These are phyloP conservation scores for Porodaedalea pini DNA, from an alignment of 1,284 basidiomycete genomes.

Conservation along the genomic window DNA sequence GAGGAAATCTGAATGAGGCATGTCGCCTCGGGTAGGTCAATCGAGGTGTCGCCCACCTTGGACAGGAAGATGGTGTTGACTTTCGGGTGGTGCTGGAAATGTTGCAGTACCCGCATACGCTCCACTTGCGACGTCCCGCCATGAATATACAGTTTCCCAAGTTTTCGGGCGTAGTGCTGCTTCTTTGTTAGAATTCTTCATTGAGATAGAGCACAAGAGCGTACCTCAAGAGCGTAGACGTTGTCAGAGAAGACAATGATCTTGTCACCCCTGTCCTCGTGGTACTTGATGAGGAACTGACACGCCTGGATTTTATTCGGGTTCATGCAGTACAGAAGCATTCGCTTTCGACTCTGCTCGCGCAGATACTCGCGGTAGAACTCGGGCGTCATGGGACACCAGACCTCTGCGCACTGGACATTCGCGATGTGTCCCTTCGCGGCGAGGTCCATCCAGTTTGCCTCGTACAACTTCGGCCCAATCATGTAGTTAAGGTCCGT, in stretches of 20 bases:
- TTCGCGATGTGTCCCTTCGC: constrained; percentile 99
- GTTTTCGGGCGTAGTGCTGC: constrained; percentile 94
- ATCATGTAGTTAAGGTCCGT: constrained; percentile 99
- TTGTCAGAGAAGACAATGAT: constrained; percentile 99
- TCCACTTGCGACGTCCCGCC: constrained; percentile 95
- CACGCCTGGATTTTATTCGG: constrained; percentile 99
- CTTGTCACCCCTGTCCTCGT: constrained; percentile 97
- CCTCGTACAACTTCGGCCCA: constrained; percentile 98
- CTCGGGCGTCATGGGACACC: constrained; percentile 99
- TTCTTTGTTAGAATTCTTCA: background rate
- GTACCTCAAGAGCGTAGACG: constrained; percentile 91
- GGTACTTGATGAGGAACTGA: constrained; percentile 98
- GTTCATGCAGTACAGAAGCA: constrained; percentile 99
- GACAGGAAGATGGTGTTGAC: constrained; percentile 99
- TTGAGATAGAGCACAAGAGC: constrained; percentile 25
- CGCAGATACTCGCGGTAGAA: constrained; percentile 98
- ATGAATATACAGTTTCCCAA: constrained; percentile 95
- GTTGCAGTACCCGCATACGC: constrained; percentile 90
- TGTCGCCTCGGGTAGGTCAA: constrained; percentile 98
- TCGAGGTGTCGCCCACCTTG: constrained; percentile 99
- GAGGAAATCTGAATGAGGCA: constrained; percentile 99
- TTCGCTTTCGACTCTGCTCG: constrained; percentile 89
- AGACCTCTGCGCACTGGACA: constrained; percentile 99
- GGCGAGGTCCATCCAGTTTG: constrained; percentile 99
- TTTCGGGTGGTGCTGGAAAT: constrained; percentile 94